Percentiles rank a stretch among this genome's conserved stretches.
phyloP scores from a whole-genome alignment of 441 rosid species.

The Pelargonium australe region DNA sequence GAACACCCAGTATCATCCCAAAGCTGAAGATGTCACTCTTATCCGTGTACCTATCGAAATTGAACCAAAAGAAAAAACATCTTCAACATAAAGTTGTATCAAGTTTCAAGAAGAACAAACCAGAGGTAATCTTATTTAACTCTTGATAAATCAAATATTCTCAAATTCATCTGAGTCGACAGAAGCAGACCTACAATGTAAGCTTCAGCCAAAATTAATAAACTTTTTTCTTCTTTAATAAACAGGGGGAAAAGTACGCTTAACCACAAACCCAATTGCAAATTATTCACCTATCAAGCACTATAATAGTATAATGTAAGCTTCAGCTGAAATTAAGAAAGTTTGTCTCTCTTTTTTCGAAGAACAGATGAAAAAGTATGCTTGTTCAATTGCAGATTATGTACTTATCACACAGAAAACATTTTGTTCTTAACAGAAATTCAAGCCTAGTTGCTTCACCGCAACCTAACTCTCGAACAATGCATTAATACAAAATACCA shows the following conservation, averaged over 20 bases:
- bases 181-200: background rate
- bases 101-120: constrained; percentile 8
- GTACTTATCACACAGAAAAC: background rate
- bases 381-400: background rate
- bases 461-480: no score
- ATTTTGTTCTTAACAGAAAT: background rate
- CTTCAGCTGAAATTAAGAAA: no score
- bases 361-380: background rate
- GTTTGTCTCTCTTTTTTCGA: background rate
- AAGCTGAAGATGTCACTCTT: constrained; percentile 93
- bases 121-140: background rate
- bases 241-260: no score
- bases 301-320: no score
- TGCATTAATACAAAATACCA: no score
- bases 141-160: background rate
- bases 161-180: background rate
- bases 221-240: no score
- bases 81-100: constrained; percentile 16
- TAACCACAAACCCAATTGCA: no score
- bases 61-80: background rate
- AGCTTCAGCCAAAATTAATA: no score
- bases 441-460: no score
- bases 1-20: constrained; percentile 82
- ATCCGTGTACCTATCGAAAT: constrained; percentile 58
- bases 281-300: no score